Base-by-base conservation (phyloP, 148 eudicot species). In the Chenopodium suecicum region DNA sequence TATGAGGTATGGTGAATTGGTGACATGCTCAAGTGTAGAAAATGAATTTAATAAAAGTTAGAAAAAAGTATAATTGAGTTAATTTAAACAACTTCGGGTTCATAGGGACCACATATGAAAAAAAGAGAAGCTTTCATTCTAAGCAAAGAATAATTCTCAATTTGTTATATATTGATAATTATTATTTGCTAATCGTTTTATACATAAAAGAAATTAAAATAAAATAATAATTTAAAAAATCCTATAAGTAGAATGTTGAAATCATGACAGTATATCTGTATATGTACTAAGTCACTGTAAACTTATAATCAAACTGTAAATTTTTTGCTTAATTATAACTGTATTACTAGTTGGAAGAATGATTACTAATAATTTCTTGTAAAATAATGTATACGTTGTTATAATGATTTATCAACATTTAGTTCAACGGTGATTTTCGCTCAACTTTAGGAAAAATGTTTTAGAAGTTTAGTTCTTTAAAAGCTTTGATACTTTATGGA, bases 131-230 rank as follows among this genome's bases (percentile, higher is more conserved):
- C 73, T 74, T 81, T 81, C 63, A 47, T 64, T 74, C 20, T 29
- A 81, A 73, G 83, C 83, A 81, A 81, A 81, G 78, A 62, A 81
- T 73, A 17, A 81, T 81, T 81, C 83, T 65, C 29, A 60, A 34
- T 48, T 77, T 77, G 9, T 20, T 41, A 41, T 41, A 41, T 41
- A 41, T 34, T 23, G 16, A 70, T 16, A 12, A 69, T 69, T 4
- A 34, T 32, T 32, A 13, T 69, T 69, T 34, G 34, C 22, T 69
- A 34, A 67, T 67, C 29, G 37, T 67, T 29, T 27, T 27, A 0
- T 69, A 16, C 20, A 4, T 14, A 73, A 3, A 16, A 34, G 50
- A 13, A 34, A 73, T 73, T n/a, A 14, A 23, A 48, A 10, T 9
- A 48, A 47, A 47, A 47, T 47, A 47, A 47, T 47, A 1, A 47